These are phyloP conservation scores for Solidago caesia DNA, from an alignment of 129 eudicot genomes.

Conservation along the genomic window DNA sequence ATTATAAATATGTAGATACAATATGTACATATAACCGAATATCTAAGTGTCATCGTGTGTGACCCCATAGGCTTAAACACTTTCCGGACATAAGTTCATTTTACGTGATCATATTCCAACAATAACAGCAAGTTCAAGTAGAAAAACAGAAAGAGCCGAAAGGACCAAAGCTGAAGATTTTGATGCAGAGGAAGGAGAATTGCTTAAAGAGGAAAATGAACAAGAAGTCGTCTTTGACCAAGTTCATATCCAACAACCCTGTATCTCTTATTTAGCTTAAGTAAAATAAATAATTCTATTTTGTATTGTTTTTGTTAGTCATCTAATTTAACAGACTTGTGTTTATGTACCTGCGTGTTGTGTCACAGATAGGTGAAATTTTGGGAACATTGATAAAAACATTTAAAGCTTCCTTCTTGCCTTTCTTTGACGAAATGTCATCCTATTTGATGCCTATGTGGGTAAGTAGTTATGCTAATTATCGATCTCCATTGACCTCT, in stretches of 20 bases:
- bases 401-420: slow-evolving; percentile 90
- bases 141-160: slow-evolving; percentile 89
- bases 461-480: slow-evolving; percentile 54
- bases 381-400: slow-evolving; percentile 96
- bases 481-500: neutral
- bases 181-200: slow-evolving; percentile 96
- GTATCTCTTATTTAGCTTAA: neutral
- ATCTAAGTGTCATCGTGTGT: too few species aligned
- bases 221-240: slow-evolving; percentile 99
- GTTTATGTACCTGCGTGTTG: neutral
- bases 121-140: slow-evolving; percentile 99
- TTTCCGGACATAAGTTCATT: too few species aligned
- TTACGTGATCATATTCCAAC: too few species aligned
- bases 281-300: neutral
- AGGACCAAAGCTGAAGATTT: slow-evolving; percentile 98
- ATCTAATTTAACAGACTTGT: neutral
- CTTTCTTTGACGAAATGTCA: slow-evolving; percentile 93
- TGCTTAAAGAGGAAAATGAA: slow-evolving; percentile 95
- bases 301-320: neutral
- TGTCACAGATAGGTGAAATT: slow-evolving; percentile 80
- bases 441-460: slow-evolving; percentile 98
- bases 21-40: too few species aligned
- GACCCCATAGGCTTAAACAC: too few species aligned
- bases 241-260: slow-evolving; percentile 37
- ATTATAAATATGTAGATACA: too few species aligned